Base-by-base conservation (phyloP, 2,329 filamentous ascomycete species). In the Alternaria gansuensis region DNA sequence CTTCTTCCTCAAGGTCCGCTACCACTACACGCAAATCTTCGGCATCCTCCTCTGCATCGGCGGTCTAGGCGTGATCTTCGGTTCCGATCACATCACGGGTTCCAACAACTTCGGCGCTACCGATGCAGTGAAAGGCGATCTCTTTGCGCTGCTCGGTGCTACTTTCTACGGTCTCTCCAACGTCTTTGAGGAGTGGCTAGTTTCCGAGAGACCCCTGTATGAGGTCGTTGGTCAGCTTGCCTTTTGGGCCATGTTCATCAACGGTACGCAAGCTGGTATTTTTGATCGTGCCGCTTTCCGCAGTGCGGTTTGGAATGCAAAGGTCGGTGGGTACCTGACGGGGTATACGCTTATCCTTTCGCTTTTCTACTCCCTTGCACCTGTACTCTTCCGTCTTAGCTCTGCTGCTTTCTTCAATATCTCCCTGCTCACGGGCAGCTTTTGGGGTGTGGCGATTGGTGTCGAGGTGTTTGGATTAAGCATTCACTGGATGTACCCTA, bases 401-500 rank as follows among this genome's bases (percentile, higher is more conserved):
- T 91, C 87, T 14, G 95, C 95, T 3, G 94, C 93, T 21, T 97
- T 99, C 80, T 96, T 97, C 83, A 96, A 99, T 79, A 96, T 98
- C 72, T 94, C 90, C 7, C 82, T 99, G 65, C 83, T 99, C 60
- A 98, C 95, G 2, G 92, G 89, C 69, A 97, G 96, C 80, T 98
- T 98, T 81, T 99, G 95, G 95, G 93, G 93, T 65, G 90, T 96
- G 62, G 90, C 96, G 67, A 94, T 99, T 69, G 95, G 95, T 49
- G 87, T 96, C 67, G 85, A 89, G 75, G 91, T 98, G 48, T 96
- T 99, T 73, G 87, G 89, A 43, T 86, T 90, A 69, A 79, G 79
- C 39, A 87, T 99, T 57, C 91, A 97, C 80, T 97, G 87, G 83
- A 84, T 97, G 80, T 99, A 99, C 79, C 94, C 95, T 5, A 91